Conservation (phyloP, 192 early-diverging fungal species). For the Diversispora epigaea region DNA sequence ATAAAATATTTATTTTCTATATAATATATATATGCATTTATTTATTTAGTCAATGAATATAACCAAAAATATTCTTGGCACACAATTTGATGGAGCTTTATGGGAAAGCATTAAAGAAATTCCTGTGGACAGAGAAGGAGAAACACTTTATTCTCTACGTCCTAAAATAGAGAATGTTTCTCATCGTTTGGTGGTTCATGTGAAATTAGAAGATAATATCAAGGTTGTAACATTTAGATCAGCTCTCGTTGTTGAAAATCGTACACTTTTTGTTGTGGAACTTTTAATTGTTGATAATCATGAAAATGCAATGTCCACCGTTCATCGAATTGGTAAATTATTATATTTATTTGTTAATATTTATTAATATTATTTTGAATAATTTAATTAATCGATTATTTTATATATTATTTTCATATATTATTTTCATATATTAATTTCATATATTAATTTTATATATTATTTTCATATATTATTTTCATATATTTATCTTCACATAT, state of each 20-base stretch:
- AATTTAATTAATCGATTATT: neutral
- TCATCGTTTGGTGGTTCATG: slow-evolving; percentile 86
- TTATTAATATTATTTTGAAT: neutral
- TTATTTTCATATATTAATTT: too few relatives aligned
- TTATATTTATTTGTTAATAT: slow-evolving; percentile 33
- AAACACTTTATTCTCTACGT: slow-evolving; percentile 74
- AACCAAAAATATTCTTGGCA: slow-evolving; percentile 74
- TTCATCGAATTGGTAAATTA: slow-evolving; percentile 54
- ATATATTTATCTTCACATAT: too few relatives aligned
- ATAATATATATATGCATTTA: neutral
- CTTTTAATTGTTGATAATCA: slow-evolving; percentile 72
- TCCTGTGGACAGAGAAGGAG: slow-evolving; percentile 86
- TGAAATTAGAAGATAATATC: slow-evolving; percentile 80
- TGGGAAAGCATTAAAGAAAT: slow-evolving; percentile 94
- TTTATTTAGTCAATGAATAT: slow-evolving; percentile 1
- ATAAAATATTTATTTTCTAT: neutral
- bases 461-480: too few relatives aligned
- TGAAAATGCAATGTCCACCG: slow-evolving; percentile 51
- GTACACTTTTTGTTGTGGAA: slow-evolving; percentile 75
- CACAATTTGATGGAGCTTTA: slow-evolving; percentile 78
- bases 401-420: neutral
- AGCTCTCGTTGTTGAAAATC: slow-evolving; percentile 78
- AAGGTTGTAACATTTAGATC: slow-evolving; percentile 94
- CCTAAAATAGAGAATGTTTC: slow-evolving; percentile 76
- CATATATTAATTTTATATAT: too few relatives aligned